Percentiles rank a stretch among this genome's conserved stretches.
These are phyloP conservation scores for Aspergillus terreus DNA, from an alignment of 2,329 filamentous ascomycete genomes.

Conservation along the genomic window DNA sequence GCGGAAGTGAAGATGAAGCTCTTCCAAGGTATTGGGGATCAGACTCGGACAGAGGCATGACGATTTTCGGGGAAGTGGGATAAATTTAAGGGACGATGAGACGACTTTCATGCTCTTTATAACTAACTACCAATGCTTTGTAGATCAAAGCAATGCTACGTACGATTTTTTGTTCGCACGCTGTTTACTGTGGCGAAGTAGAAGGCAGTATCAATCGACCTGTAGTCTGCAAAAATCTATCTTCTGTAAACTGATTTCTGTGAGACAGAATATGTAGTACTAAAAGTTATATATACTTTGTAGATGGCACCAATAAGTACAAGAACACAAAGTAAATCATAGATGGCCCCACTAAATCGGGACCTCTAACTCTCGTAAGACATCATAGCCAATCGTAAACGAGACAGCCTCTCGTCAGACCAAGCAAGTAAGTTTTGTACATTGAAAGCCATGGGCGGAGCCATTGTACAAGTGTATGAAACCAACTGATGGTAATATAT, in stretches of 20 bases:
- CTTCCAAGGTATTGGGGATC: slow-evolving; percentile 42
- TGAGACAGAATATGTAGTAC: not conserved
- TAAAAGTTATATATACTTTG: slow-evolving; percentile 11
- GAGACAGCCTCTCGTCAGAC: slow-evolving; percentile 4
- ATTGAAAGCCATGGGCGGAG: slow-evolving; percentile 6
- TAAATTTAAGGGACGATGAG: not conserved
- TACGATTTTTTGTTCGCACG: not conserved
- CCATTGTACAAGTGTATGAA: slow-evolving; percentile 12
- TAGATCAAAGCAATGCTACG: not conserved
- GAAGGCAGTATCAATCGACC: not conserved
- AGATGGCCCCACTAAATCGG: slow-evolving; percentile 5
- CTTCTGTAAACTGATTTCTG: too few species aligned
- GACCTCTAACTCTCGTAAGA: slow-evolving; percentile 13
- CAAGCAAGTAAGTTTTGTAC: slow-evolving; percentile 8
- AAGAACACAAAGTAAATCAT: slow-evolving; percentile 7
- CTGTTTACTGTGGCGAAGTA: not conserved
- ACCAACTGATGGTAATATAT: slow-evolving; percentile 7
- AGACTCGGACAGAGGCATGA: slow-evolving; percentile 15
- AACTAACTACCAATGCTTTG: not conserved
- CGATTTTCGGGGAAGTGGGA: not conserved
- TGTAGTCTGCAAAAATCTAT: too few species aligned
- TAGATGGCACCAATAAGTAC: slow-evolving; percentile 7
- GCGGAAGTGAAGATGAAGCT: slow-evolving; percentile 51
- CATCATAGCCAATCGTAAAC: slow-evolving; percentile 16
- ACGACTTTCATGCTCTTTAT: not conserved